phyloP scores from a whole-genome alignment of 768 basidiomycete species.

The Pleurotus ostreatus region DNA sequence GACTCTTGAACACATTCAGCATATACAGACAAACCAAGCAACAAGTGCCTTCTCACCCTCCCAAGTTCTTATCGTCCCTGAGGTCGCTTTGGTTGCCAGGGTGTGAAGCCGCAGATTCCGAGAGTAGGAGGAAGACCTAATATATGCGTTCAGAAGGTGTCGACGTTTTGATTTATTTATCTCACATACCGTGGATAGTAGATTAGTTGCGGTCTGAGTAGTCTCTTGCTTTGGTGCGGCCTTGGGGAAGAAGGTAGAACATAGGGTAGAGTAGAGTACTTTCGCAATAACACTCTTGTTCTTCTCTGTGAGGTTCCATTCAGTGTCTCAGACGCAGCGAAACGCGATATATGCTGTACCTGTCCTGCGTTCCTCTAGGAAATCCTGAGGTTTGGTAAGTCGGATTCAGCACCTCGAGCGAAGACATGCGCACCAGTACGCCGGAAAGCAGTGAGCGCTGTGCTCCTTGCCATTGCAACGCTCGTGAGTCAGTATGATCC shows the following conservation, averaged over 20 bases:
- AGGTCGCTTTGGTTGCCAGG: constrained; percentile 40
- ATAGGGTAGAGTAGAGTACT: constrained; percentile 11
- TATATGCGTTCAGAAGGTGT: not conserved
- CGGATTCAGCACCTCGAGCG: not conserved
- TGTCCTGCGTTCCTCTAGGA: constrained; percentile 25
- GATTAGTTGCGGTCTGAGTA: constrained; percentile 19
- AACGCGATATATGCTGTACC: constrained; percentile 12
- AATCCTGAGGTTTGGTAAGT: constrained; percentile 21
- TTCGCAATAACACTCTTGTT: constrained; percentile 23
- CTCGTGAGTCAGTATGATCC: constrained; percentile 12
- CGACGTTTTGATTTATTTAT: not conserved
- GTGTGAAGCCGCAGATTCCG: constrained; percentile 40
- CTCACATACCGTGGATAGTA: constrained; percentile 17
- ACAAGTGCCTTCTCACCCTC: constrained; percentile 35
- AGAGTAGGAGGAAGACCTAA: constrained; percentile 52
- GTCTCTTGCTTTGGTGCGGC: not conserved
- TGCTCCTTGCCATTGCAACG: constrained; percentile 39
- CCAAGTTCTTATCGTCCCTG: constrained; percentile 37
- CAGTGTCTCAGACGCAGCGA: not conserved
- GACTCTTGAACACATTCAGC: constrained; percentile 23
- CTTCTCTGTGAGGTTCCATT: constrained; percentile 23
- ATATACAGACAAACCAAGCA: not conserved
- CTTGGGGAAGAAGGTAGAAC: constrained; percentile 23
- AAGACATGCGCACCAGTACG: constrained; percentile 33
- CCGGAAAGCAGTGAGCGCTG: constrained; percentile 50